Evolutionary conservation across 2,329 filamentous ascomycete genomes (phyloP), one percentile per base, ranked within the genome.

Genomic region (Keithomyces neogunnii): DNA sequence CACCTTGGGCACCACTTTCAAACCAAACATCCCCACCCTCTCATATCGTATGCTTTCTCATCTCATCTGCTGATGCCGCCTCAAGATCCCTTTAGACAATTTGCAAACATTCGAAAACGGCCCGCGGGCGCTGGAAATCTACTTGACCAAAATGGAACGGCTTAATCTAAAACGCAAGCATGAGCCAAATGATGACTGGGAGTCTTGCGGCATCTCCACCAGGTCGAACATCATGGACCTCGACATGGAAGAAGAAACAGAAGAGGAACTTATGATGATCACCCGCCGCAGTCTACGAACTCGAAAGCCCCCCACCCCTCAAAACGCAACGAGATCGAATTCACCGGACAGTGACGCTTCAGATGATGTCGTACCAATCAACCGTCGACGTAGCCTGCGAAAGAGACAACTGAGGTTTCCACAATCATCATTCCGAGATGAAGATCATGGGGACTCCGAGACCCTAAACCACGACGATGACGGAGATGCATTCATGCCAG

Each of bases 41-140:
- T 26, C 31, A 31, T 6, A 39, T 8, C 9, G 4, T 36, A 8
- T 10, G 26, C 47, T 13, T 26, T 39, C 39, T 5, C 10, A 13
- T 19, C 26, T 3, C 29, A 45, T 8, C 47, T 32, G 52, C 59
- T 63, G 51, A 63, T 59, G 28, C 44, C 5, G 36, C 32, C 26
- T 32, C 28, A 57, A 71, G 69, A 54, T 71, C 45, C 51, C 61
- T 19, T 56, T 63, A 28, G 52, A 60, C 26, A 53, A 68, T 8
- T 60, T 72, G 1, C 47, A 65, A 48, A 51, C 56, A 4, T 54
- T 67, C 9, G 56, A 66, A 35, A 68, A 68, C 60, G 69, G 68
- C 38, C 57, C 56, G 50, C 50, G 49, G 32, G 63, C 66, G 4
- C 54, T 72, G 35, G 48, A 55, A 9, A 32, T 30, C 5, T 53